These are phyloP conservation scores for Hamamelis virginiana DNA, from an alignment of 164 flowering plant genomes.

Conservation along the genomic window DNA sequence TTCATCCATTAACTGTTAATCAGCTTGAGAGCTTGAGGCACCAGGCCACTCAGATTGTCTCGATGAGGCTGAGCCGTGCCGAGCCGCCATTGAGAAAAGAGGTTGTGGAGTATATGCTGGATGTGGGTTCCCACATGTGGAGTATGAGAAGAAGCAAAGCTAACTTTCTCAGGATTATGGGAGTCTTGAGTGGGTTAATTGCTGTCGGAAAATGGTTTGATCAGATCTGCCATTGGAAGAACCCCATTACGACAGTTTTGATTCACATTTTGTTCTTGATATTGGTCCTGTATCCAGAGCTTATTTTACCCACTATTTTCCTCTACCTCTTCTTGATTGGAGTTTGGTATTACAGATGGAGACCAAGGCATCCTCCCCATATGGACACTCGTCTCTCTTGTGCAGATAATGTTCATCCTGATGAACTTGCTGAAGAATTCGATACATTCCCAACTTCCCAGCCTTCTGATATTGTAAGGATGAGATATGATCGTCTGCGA, in stretches of 20 bases:
- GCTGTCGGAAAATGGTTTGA: conserved; percentile 5
- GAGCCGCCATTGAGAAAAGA: conserved; percentile 7
- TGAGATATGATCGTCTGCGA: conserved; percentile 4
- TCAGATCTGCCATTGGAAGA: conserved; percentile 1
- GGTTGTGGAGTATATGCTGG: conserved; percentile 7
- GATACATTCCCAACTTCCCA: conserved; percentile 9
- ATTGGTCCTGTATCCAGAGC: conserved; percentile 5
- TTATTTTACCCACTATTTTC: conserved; percentile 5
- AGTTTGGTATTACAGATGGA: conserved; percentile 1
- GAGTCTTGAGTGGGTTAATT: background rate
- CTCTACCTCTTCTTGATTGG: conserved; percentile 6
- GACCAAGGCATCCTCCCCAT: background rate
- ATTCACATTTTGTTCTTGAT: conserved; percentile 6
- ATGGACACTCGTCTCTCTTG: too few relatives aligned
- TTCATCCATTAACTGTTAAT: conserved; percentile 2
- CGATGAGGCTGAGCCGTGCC: conserved; percentile 4
- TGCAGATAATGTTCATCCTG: too few relatives aligned
- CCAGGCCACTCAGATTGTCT: conserved; percentile 5
- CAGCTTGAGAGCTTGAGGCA: conserved; percentile 5
- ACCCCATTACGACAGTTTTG: conserved; percentile 5
- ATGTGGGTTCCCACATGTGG: conserved; percentile 10
- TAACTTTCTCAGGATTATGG: conserved; percentile 4
- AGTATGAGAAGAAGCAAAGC: conserved; percentile 12
- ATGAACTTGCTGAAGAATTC: background rate
- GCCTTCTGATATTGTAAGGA: background rate